phyloP scores from a whole-genome alignment of 2,329 filamentous ascomycete genomes.

The Cercospora janseana region DNA sequence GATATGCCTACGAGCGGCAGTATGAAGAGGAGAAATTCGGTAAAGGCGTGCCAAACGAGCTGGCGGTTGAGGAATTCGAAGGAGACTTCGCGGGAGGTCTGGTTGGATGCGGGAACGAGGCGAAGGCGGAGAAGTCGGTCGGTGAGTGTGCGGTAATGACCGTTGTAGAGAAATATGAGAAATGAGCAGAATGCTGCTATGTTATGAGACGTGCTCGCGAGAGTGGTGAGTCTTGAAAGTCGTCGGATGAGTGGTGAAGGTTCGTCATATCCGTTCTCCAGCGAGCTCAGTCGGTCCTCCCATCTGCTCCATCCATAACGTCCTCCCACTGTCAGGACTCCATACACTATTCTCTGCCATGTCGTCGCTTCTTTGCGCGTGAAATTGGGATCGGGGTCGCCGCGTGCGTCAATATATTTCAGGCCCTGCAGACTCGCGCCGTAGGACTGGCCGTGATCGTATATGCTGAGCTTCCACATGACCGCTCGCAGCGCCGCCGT shows the following conservation, averaged over 20 bases:
- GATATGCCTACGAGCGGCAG: constrained; percentile 95
- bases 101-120: constrained; percentile 77
- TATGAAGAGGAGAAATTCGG: constrained; percentile 94
- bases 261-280: constrained; percentile 70
- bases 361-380: constrained; percentile 66
- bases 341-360: constrained; percentile 82
- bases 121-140: constrained; percentile 82
- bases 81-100: constrained; percentile 85
- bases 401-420: constrained; percentile 79
- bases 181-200: constrained; percentile 81
- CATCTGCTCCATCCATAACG: constrained; percentile 88
- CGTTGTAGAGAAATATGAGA: constrained; percentile 84
- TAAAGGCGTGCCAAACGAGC: constrained; percentile 99
- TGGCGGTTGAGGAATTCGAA: constrained; percentile 98
- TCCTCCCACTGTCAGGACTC: constrained; percentile 79
- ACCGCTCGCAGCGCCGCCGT: constrained; percentile 71
- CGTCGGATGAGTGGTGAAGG: constrained; percentile 52
- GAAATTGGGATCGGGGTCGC: constrained; percentile 18
- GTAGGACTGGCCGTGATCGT: constrained; percentile 95
- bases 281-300: constrained; percentile 79
- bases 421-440: constrained; percentile 90
- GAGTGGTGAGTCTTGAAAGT: constrained; percentile 68
- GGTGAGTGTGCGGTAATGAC: constrained; percentile 83
- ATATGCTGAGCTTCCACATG: constrained; percentile 92
- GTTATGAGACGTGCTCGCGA: constrained; percentile 71